Evolutionary conservation across 306 rosid genomes (phyloP), one percentile per base, ranked within the genome.

Genomic region (Dryas alaskensis): DNA sequence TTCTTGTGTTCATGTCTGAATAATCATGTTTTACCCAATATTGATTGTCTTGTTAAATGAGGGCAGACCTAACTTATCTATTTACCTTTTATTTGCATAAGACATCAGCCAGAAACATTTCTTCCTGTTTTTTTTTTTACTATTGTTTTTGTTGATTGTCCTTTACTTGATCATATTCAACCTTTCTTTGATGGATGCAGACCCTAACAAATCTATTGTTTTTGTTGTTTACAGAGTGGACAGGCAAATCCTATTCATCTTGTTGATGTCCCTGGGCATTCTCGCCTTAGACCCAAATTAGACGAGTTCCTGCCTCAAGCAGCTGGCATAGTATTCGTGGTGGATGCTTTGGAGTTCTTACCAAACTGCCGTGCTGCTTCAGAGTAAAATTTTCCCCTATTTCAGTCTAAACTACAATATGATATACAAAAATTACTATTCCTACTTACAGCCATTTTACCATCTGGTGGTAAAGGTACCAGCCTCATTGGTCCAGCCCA

Each of bases 261-360:
- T 86, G 89, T 93, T 73, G 96, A 93, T 84, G 92, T 91, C 78
- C 96, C 98, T 19, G 98, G 98, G 59, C 97, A 93, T 88, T 91
- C 96, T 80, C 96, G 97, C 66, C 98, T 93, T 79, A 89, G 87
- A 51, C 86, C 96, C 79, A 93, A 89, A 80, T 83, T 93, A 70
- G 97, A 93, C 68, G 97, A 93, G 67, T 87, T 84, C 83, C 81
- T 93, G 74, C 92, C 96, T 81, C 88, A 82, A 85, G 94, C 97
- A 42, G 97, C 93, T 73, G 97, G 89, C 76, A 40, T 88, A 51
- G 87, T 91, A 64, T 93, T 91, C 63, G 92, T 91, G 81, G 98
- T 91, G 72, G 98, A 91, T 77, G 89, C 97, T 60, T 75, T 91
- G 86, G 97, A 93, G 67, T 91, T 93, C 73, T 84, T 91, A 80